Evolutionary conservation across 305 asterid genomes (phyloP).

Genomic region (Fraxinus platypoda): DNA sequence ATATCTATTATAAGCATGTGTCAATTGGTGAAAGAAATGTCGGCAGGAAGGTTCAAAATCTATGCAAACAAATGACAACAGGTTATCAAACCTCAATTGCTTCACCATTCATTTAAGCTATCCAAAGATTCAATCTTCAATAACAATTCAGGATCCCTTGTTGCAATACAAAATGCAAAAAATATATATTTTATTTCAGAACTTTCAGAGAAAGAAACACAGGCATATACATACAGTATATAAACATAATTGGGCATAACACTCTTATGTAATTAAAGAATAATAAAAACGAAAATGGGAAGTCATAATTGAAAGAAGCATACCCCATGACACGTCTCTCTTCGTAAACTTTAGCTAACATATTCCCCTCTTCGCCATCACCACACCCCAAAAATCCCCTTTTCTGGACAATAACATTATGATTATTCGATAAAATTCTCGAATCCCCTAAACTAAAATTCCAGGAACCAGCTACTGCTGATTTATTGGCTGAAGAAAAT

Average conservation of each 20-base stretch:
- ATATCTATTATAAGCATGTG: background rate
- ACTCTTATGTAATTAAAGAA: background rate
- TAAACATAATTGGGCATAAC: background rate
- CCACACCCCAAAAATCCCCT: constrained; percentile 83
- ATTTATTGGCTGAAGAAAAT: constrained; percentile 20
- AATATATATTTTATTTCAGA: background rate
- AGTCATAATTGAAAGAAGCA: background rate
- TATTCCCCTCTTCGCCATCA: constrained; percentile 68
- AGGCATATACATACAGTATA: background rate
- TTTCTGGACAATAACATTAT: constrained; percentile 35
- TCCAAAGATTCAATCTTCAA: background rate
- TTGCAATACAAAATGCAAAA: background rate
- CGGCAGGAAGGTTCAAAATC: background rate
- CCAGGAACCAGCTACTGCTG: constrained; percentile 18
- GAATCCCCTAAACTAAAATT: constrained; percentile 5
- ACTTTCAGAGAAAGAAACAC: background rate
- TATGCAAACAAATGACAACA: background rate
- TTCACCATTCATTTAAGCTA: background rate
- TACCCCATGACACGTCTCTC: constrained; percentile 76
- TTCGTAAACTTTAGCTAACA: constrained; percentile 63
- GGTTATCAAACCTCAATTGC: background rate
- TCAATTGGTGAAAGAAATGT: background rate
- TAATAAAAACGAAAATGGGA: background rate
- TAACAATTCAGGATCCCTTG: background rate
- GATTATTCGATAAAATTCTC: background rate